Evolutionary conservation across 495 filamentous ascomycete genomes (phyloP).

Genomic region (Penicillium atrosanguineum): DNA sequence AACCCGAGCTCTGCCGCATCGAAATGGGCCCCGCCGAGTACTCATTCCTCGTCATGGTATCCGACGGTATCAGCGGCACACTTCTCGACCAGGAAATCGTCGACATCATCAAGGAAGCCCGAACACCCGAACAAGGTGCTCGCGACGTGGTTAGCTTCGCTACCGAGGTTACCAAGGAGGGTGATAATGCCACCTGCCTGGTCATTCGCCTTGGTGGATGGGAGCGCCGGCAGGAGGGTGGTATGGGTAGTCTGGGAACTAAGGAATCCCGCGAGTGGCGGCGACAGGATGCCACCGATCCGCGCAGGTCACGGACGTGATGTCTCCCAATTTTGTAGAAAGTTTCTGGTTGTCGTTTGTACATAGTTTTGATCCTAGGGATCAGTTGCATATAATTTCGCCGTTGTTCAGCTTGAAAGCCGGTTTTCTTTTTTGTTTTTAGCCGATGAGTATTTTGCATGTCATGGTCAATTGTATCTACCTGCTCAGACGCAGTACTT

Average conservation of each 20-base stretch:
- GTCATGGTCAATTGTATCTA: background rate
- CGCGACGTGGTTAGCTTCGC: slow-evolving; percentile 79
- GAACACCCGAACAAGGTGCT: slow-evolving; percentile 82
- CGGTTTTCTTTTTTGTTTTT: background rate
- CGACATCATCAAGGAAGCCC: slow-evolving; percentile 90
- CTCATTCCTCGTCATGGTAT: slow-evolving; percentile 81
- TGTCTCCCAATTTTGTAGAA: slow-evolving; percentile 5
- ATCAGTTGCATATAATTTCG: slow-evolving; percentile 9
- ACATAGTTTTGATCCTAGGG: slow-evolving; percentile 7
- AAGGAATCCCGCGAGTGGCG: slow-evolving; percentile 86
- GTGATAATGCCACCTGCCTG: slow-evolving; percentile 93
- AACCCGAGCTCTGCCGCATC: slow-evolving; percentile 76
- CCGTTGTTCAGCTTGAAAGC: background rate
- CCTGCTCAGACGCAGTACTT: too few species aligned
- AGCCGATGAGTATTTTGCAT: background rate
- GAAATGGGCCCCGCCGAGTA: slow-evolving; percentile 80
- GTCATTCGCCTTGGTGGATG: slow-evolving; percentile 90
- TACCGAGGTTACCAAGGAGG: slow-evolving; percentile 75
- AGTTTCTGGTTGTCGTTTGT: slow-evolving; percentile 2
- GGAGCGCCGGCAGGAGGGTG: slow-evolving; percentile 88
- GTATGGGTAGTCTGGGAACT: slow-evolving; percentile 82
- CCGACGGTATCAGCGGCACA: slow-evolving; percentile 81
- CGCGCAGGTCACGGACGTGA: slow-evolving; percentile 65
- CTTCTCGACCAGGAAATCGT: slow-evolving; percentile 90
- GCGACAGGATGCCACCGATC: slow-evolving; percentile 78